Percentiles rank a stretch among this genome's conserved stretches.
phyloP scores from a whole-genome alignment of 306 rosid genomes.

The Mimosa pudica region DNA sequence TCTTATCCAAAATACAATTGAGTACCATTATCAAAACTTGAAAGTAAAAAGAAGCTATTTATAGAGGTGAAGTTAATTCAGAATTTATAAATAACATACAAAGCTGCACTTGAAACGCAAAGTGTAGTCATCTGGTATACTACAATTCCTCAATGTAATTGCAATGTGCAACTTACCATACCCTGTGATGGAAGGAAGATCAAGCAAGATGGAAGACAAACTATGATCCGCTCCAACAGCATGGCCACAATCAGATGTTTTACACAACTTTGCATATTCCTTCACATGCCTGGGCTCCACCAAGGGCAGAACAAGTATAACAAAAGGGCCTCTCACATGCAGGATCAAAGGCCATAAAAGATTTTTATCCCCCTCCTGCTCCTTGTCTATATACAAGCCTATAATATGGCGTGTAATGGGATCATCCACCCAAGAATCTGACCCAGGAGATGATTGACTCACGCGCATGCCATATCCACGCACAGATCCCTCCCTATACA shows the following conservation, averaged over 20 bases:
- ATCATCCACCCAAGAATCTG: slow-evolving; percentile 97
- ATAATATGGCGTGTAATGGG: slow-evolving; percentile 84
- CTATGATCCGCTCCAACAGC: slow-evolving; percentile 70
- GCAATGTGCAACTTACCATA: slow-evolving; percentile 58
- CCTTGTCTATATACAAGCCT: slow-evolving; percentile 63
- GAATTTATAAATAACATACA: neutral
- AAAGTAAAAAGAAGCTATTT: slow-evolving; percentile 12
- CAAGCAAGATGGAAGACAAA: slow-evolving; percentile 81
- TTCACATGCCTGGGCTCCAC: slow-evolving; percentile 80
- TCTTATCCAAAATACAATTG: slow-evolving; percentile 22
- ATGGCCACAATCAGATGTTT: slow-evolving; percentile 81
- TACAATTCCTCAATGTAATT: too few relatives aligned
- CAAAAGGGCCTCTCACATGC: slow-evolving; percentile 67
- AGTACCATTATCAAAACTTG: slow-evolving; percentile 25
- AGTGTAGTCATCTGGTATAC: neutral
- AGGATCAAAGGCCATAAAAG: slow-evolving; percentile 84
- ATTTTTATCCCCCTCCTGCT: slow-evolving; percentile 52
- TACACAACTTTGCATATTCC: slow-evolving; percentile 63
- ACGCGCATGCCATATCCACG: slow-evolving; percentile 77
- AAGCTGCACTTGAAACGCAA: slow-evolving; percentile 15
- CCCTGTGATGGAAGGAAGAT: slow-evolving; percentile 98
- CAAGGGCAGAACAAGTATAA: slow-evolving; percentile 70
- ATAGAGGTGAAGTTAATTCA: slow-evolving; percentile 5
- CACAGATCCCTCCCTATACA: slow-evolving; percentile 77
- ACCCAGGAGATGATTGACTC: slow-evolving; percentile 67